phyloP scores from a whole-genome alignment of 345 rosid genomes.

The Moricandia moricandioides region DNA sequence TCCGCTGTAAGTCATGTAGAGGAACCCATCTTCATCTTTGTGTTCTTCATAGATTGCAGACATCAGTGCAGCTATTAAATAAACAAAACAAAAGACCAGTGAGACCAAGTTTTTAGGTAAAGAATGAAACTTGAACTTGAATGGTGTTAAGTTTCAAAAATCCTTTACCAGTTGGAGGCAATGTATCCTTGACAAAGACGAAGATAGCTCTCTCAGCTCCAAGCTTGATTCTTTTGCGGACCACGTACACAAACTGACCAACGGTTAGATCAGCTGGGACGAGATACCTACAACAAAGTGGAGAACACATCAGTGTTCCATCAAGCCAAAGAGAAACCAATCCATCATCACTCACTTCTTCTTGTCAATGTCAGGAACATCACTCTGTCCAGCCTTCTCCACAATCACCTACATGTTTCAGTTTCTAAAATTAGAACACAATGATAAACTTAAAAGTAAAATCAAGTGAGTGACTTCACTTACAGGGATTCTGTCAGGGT shows the following conservation, averaged over 20 bases:
- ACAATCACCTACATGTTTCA: slow-evolving; percentile 65
- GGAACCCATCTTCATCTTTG: slow-evolving; percentile 96
- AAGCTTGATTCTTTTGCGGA: slow-evolving; percentile 78
- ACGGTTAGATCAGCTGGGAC: slow-evolving; percentile 84
- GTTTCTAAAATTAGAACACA: slow-evolving; percentile 24
- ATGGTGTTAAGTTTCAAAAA: not conserved
- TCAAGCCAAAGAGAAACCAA: not conserved
- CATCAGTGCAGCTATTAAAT: slow-evolving; percentile 77
- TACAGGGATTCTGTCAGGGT: slow-evolving; percentile 92
- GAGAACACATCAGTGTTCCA: not conserved
- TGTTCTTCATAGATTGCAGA: slow-evolving; percentile 89
- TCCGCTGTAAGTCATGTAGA: slow-evolving; percentile 97
- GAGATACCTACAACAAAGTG: slow-evolving; percentile 49
- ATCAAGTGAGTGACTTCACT: not conserved
- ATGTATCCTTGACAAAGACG: slow-evolving; percentile 68
- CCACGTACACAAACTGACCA: slow-evolving; percentile 82
- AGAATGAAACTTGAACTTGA: not conserved
- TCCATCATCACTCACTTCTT: slow-evolving; percentile 62
- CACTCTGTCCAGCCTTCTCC: slow-evolving; percentile 83
- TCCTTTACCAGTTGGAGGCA: slow-evolving; percentile 67
- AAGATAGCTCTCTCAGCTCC: slow-evolving; percentile 84
- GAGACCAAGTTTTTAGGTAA: not conserved
- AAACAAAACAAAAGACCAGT: not conserved
- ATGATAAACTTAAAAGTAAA: not conserved
- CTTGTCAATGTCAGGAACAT: slow-evolving; percentile 94